phyloP scores from a whole-genome alignment of 805 yeast genomes.

The Kluyveromyces siamensis region DNA sequence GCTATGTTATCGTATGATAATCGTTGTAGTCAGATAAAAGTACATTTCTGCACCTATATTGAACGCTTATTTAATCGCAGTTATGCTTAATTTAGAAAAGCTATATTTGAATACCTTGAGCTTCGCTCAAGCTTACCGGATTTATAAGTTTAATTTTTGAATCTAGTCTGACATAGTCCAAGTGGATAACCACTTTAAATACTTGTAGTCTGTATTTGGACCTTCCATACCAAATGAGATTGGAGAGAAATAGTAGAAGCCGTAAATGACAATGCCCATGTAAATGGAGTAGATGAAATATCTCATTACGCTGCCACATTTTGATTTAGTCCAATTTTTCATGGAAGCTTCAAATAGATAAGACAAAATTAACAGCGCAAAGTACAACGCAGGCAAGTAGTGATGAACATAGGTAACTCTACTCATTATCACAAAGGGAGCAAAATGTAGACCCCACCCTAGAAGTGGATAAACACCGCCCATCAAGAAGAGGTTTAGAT shows the following conservation, averaged over 20 bases:
- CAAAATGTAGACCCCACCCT: constrained; percentile 72
- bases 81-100: not conserved
- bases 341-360: constrained; percentile 44
- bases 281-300: constrained; percentile 31
- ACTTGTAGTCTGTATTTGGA: constrained; percentile 29
- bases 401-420: constrained; percentile 84
- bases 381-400: constrained; percentile 75
- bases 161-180: constrained; percentile 35
- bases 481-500: constrained; percentile 48
- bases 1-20: no score
- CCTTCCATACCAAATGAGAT: constrained; percentile 62
- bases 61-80: no score
- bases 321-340: constrained; percentile 21
- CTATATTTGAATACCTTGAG: not conserved
- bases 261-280: constrained; percentile 37
- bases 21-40: no score
- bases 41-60: no score
- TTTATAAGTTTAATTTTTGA: not conserved
- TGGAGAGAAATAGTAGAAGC: constrained; percentile 54
- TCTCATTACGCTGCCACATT: constrained; percentile 20
- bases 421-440: constrained; percentile 73
- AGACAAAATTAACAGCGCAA: constrained; percentile 51
- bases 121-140: not conserved
- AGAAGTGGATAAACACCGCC: constrained; percentile 72
- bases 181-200: constrained; percentile 40